Conservation (phyloP, 306 rosid genomes). For the Cucurbita pepo region DNA sequence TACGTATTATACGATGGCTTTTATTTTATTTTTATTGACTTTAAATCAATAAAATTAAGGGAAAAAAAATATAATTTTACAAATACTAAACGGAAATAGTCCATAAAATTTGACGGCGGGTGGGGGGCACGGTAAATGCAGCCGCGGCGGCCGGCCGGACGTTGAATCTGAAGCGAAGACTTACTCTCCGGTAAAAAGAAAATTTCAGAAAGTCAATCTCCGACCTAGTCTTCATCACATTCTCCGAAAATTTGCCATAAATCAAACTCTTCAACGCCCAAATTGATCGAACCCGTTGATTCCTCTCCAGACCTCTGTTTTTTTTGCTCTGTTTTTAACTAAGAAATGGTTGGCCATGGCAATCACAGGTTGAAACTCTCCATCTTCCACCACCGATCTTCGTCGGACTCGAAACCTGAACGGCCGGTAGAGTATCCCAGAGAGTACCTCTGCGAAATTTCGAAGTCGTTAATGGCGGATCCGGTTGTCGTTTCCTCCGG, state of each 20-base stretch:
- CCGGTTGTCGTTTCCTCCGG: slow-evolving; percentile 84
- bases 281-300: not conserved
- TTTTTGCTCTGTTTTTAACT: not conserved
- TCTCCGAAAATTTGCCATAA: not conserved
- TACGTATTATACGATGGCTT: too few relatives aligned
- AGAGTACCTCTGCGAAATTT: slow-evolving; percentile 56
- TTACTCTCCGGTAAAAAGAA: too few relatives aligned
- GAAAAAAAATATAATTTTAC: too few relatives aligned
- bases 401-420: slow-evolving; percentile 15
- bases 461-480: slow-evolving; percentile 67
- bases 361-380: slow-evolving; percentile 2
- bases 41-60: too few relatives aligned
- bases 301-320: not conserved
- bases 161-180: not conserved
- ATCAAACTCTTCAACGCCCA: not conserved
- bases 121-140: not conserved
- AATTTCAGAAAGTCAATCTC: not conserved
- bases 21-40: too few relatives aligned
- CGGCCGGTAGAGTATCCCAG: slow-evolving; percentile 21
- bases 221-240: not conserved
- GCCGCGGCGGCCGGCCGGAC: not conserved
- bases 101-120: not conserved
- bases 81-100: too few relatives aligned
- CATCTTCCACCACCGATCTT: slow-evolving; percentile 8
- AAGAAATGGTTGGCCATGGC: not conserved